Base-by-base conservation (phyloP, 2,329 filamentous ascomycete genomes). In the Colletotrichum sp. region DNA sequence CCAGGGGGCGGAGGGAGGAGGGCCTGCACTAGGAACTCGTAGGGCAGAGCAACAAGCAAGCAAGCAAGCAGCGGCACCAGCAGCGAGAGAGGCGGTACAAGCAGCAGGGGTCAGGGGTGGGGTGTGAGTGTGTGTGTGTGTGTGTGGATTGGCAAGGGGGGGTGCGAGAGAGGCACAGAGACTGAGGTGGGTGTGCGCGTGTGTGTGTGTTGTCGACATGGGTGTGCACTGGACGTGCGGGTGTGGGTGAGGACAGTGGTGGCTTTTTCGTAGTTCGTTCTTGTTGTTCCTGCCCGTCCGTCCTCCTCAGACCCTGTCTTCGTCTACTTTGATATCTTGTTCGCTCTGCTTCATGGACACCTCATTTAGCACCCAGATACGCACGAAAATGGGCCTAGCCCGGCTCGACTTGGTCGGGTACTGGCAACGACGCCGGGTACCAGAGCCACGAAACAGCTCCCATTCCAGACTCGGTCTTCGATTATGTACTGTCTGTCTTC, bases 41-140 rank as follows among this genome's bases (percentile, higher is more conserved):
- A 76, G 73, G 73, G 73, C 73, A 76, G 73, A 76, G 70, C 73
- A 76, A 73, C 69, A 59, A 72, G 73, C 67, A 75, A 68, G 73
- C 67, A 75, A 68, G 34, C 28, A 65, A 68, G 28, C 36, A 55
- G 55, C 55, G 55, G 28, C 68, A 65, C 24, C 59, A 75, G 32
- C 34, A 49, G 34, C 57, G 32, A 59, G 32, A 74, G 59, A 65
- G 71, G 75, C 71, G 67, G 75, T 75, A 75, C 74, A 59, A 39
- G 44, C 71, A 65, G 62, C 71, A 76, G 65, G 73, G 60, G 18
- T 64, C 59, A 60, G 65, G 64, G 71, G 39, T 24, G 34, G 62
- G 8, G 15, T 12, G 10, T 8, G 52, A 8, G 26, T 30, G 57
- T 10, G 52, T 8, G 26, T 30, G 57, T 28, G 10, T 18, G 52